Conservation (phyloP, 805 yeast species). For the Myxozyma kluyveri region DNA sequence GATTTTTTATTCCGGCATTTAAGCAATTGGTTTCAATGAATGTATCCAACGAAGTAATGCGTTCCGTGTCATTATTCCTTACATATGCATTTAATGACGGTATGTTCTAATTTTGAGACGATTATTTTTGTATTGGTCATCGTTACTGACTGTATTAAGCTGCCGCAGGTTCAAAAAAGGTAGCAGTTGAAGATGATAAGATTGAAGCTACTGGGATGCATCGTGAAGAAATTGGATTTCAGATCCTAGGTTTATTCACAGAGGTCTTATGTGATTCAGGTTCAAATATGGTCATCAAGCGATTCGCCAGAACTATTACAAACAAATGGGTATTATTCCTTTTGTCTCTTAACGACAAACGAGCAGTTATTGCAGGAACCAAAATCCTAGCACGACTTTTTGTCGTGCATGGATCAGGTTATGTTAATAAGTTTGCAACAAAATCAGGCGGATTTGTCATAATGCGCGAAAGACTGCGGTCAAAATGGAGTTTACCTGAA, state of each 20-base stretch:
- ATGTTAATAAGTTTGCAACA: conserved; percentile 46
- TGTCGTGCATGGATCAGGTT: conserved; percentile 46
- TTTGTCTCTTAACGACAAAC: conserved; percentile 43
- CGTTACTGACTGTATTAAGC: background rate
- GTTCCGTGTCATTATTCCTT: conserved; percentile 51
- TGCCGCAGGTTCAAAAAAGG: conserved; percentile 3
- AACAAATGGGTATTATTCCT: conserved; percentile 64
- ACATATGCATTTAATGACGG: conserved; percentile 45
- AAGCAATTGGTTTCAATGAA: conserved; percentile 46
- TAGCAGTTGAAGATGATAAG: conserved; percentile 25
- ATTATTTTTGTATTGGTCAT: too few species aligned
- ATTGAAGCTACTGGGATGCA: conserved; percentile 3
- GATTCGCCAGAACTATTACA: conserved; percentile 55
- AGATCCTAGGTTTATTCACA: conserved; percentile 40
- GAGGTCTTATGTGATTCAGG: conserved; percentile 45
- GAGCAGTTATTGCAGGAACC: conserved; percentile 40
- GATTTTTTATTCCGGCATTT: conserved; percentile 44
- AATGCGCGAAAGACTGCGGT: conserved; percentile 45
- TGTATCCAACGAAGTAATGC: conserved; percentile 54
- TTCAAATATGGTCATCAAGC: conserved; percentile 38
- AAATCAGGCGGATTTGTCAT: conserved; percentile 47
- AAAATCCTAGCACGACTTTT: conserved; percentile 53
- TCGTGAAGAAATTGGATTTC: conserved; percentile 34
- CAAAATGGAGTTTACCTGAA: conserved; percentile 51
- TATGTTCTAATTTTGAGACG: background rate